Conservation (phyloP, 164 flowering plant genomes). For the Berberis vulgaris region DNA sequence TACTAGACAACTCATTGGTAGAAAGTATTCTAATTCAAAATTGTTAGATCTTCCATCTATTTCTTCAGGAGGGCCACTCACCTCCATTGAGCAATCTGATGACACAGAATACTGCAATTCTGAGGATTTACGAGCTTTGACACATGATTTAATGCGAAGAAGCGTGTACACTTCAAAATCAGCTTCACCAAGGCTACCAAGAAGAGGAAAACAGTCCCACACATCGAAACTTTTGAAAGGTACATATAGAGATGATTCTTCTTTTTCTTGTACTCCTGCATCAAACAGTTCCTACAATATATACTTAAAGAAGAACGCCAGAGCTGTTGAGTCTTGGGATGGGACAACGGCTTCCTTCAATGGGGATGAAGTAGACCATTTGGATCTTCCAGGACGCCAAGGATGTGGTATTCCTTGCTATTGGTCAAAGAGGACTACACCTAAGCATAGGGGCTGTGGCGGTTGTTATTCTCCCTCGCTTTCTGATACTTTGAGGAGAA, state of each 20-base stretch:
- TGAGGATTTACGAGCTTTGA: constrained; percentile 36
- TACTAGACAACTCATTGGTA: constrained; percentile 16
- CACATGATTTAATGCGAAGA: constrained; percentile 10
- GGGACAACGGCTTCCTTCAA: constrained; percentile 61
- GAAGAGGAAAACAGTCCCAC: constrained; percentile 36
- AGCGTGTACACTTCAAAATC: constrained; percentile 13
- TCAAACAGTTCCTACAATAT: constrained; percentile 68
- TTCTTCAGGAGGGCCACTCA: constrained; percentile 21
- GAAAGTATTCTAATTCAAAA: constrained; percentile 17
- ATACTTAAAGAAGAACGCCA: constrained; percentile 42
- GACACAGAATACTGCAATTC: constrained; percentile 61
- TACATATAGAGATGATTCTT: constrained; percentile 49
- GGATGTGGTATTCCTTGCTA: constrained; percentile 95
- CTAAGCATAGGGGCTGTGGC: constrained; percentile 48
- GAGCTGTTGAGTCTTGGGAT: constrained; percentile 74
- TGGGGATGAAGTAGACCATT: constrained; percentile 59
- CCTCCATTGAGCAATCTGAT: constrained; percentile 58
- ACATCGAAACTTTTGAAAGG: constrained; percentile 39
- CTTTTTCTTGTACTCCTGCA: constrained; percentile 68
- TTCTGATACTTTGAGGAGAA: constrained; percentile 78
- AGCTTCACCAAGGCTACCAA: constrained; percentile 49
- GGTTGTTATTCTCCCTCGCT: constrained; percentile 83
- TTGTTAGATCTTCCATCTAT: constrained; percentile 23
- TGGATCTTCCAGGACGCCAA: constrained; percentile 62
- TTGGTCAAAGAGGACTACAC: constrained; percentile 61